These are phyloP conservation scores for Xylaria telfairii DNA, from an alignment of 495 filamentous ascomycete species.

Conservation along the genomic window DNA sequence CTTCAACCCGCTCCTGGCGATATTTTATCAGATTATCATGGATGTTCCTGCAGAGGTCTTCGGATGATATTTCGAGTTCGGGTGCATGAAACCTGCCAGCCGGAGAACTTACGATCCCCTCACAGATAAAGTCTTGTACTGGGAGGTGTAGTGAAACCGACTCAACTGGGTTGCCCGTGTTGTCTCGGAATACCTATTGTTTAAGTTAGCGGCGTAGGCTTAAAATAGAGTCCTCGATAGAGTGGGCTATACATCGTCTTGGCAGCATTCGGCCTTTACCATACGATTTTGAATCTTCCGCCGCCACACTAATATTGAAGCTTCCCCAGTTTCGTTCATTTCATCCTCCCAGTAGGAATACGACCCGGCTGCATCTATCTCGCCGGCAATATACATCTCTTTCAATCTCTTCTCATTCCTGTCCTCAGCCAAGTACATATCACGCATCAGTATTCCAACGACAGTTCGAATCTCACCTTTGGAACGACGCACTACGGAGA, in stretches of 20 bases:
- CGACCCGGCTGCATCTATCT: background rate
- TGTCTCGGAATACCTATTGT: conserved; percentile 4
- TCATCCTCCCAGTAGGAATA: conserved; percentile 1
- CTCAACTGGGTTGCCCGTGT: background rate
- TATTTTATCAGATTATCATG: background rate
- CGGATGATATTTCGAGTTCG: background rate
- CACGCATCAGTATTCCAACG: background rate
- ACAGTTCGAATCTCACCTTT: conserved; percentile 13
- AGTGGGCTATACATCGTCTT: background rate
- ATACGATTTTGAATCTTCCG: background rate
- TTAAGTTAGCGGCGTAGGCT: background rate
- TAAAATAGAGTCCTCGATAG: background rate
- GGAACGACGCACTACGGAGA: background rate
- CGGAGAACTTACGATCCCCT: background rate
- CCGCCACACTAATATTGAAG: conserved; percentile 6
- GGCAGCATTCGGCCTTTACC: background rate
- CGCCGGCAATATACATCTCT: background rate
- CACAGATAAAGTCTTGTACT: background rate
- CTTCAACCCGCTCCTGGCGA: background rate
- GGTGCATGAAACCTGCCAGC: background rate
- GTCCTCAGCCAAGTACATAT: background rate
- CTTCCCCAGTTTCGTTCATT: background rate
- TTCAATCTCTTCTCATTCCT: conserved; percentile 9
- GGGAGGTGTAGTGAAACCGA: background rate
- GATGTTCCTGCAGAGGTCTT: background rate